phyloP scores from a whole-genome alignment of 2,329 filamentous ascomycete genomes.

The Dactylellina cionopaga region DNA sequence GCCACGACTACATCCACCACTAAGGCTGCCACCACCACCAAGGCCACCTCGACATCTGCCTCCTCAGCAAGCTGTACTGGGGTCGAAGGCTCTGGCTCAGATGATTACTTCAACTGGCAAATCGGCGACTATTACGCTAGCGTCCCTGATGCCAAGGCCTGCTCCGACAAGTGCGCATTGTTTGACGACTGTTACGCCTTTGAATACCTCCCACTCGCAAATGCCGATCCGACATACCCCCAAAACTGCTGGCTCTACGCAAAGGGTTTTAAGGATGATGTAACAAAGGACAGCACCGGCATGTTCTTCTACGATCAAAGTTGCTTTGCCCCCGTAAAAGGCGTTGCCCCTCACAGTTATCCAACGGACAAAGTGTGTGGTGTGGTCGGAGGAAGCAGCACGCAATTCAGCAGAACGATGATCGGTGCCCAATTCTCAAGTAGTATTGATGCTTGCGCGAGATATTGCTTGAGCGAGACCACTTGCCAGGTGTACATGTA shows the following conservation, averaged over 20 bases:
- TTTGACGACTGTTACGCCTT: constrained; percentile 28
- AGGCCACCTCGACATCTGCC: background rate
- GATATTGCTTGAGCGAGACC: constrained; percentile 6
- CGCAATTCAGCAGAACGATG: constrained; percentile 7
- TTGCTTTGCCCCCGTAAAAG: constrained; percentile 18
- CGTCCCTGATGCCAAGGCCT: constrained; percentile 23
- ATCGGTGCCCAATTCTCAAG: constrained; percentile 13
- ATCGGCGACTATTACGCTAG: constrained; percentile 29
- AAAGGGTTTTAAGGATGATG: constrained; percentile 3
- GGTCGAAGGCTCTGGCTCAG: constrained; percentile 17
- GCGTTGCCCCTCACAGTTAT: background rate
- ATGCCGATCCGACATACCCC: constrained; percentile 17
- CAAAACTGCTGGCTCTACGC: constrained; percentile 33
- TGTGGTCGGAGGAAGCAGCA: background rate
- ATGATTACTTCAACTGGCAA: constrained; percentile 30
- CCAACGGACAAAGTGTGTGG: constrained; percentile 23
- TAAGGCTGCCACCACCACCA: background rate
- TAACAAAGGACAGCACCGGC: constrained; percentile 11
- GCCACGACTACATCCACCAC: background rate
- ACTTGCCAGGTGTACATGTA: constrained; percentile 30
- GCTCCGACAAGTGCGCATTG: constrained; percentile 20
- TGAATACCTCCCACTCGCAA: constrained; percentile 20
- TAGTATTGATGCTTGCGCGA: constrained; percentile 13
- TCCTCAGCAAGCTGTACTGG: constrained; percentile 3
- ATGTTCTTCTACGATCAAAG: constrained; percentile 30